These are phyloP conservation scores for Colletotrichum siamense DNA, from an alignment of 2,329 filamentous ascomycete genomes.

Conservation along the genomic window DNA sequence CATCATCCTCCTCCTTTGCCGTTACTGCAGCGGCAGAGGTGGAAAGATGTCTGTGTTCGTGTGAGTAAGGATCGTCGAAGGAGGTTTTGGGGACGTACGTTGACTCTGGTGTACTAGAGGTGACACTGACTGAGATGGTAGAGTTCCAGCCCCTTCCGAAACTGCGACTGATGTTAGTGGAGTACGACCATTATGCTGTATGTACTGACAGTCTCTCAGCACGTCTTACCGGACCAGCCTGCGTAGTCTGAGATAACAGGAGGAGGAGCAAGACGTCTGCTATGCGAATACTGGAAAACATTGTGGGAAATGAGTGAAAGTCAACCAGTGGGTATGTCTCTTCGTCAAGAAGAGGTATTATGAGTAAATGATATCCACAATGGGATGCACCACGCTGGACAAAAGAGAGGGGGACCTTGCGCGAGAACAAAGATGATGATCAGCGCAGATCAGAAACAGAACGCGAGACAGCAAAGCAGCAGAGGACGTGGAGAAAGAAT, in stretches of 20 bases:
- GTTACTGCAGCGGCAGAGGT: neutral
- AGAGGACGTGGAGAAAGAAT: neutral
- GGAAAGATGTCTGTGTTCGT: neutral
- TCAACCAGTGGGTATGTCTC: neutral
- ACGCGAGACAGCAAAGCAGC: slow-evolving; percentile 1
- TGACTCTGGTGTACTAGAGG: neutral
- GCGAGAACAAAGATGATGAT: neutral
- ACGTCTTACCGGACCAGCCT: slow-evolving; percentile 24
- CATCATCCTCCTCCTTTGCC: slow-evolving; percentile 11
- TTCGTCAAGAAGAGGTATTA: slow-evolving; percentile 1
- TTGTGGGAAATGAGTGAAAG: neutral
- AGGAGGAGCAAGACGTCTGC: slow-evolving; percentile 15
- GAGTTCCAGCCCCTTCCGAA: slow-evolving; percentile 3
- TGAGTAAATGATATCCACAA: neutral
- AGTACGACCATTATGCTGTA: neutral
- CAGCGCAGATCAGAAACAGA: neutral
- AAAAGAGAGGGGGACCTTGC: neutral
- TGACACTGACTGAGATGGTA: neutral
- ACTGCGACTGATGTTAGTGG: neutral
- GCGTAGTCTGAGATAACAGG: slow-evolving; percentile 19
- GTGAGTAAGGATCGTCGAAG: neutral
- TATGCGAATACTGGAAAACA: slow-evolving; percentile 1
- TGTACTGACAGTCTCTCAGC: slow-evolving; percentile 8
- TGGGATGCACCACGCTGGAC: neutral
- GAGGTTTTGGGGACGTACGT: neutral